Percentiles rank a stretch among this genome's conserved stretches.
Evolutionary conservation across 2,329 filamentous ascomycete genomes (phyloP).

Genomic region (Cladosporium sphaerospermum): DNA sequence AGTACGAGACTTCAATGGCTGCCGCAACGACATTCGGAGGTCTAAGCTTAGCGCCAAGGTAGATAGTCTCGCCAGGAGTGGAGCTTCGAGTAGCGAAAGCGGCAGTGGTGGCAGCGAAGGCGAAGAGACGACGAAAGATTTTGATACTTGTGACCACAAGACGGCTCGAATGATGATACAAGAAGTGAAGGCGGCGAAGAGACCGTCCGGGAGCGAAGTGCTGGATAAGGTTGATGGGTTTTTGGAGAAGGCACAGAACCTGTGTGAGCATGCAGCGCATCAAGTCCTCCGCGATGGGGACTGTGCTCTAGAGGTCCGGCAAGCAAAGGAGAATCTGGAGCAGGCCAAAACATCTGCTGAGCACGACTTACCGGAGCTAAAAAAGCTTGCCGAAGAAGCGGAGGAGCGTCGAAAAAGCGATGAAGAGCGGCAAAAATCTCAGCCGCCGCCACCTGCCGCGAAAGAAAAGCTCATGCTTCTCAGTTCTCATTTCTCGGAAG

Average conservation of each 20-base stretch:
- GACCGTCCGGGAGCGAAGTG: conserved; percentile 17
- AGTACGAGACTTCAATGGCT: conserved; percentile 73
- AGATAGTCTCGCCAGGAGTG: conserved; percentile 38
- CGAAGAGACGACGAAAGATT: conserved; percentile 17
- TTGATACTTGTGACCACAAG: conserved; percentile 1
- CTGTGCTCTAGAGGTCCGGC: conserved; percentile 68
- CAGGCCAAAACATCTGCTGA: conserved; percentile 53
- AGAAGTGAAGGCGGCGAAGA: background rate
- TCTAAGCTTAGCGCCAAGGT: conserved; percentile 78
- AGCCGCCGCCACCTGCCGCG: conserved; percentile 4
- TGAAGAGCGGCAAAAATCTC: conserved; percentile 19
- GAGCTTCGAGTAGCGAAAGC: conserved; percentile 22
- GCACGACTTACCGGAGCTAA: conserved; percentile 19
- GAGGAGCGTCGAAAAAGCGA: conserved; percentile 19
- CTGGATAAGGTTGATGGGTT: conserved; percentile 67
- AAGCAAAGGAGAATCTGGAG: conserved; percentile 59
- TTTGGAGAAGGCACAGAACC: conserved; percentile 70
- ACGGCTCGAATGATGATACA: background rate
- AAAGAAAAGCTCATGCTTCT: conserved; percentile 15
- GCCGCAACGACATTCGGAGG: conserved; percentile 78
- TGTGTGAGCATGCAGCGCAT: conserved; percentile 82
- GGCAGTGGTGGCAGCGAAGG: conserved; percentile 31
- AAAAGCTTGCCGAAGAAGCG: conserved; percentile 20
- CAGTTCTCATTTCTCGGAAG: background rate
- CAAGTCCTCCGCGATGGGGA: conserved; percentile 84